Conservation (phyloP, 1,139 yeast genomes). For the Scheffersomyces cryptocercus region DNA sequence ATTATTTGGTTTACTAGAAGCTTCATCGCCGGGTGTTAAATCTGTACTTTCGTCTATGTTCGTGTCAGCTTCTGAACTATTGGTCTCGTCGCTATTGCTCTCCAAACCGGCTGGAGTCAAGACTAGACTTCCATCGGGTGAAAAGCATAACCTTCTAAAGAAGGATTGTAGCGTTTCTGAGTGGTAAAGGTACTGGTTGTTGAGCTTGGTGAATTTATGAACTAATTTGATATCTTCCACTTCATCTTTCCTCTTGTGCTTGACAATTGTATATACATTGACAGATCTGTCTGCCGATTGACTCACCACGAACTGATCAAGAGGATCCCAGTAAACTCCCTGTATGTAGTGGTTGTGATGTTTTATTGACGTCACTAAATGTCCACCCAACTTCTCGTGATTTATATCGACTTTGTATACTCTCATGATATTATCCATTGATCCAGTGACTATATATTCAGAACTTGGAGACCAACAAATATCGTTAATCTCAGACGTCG, state of each 20-base stretch:
- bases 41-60: constrained; percentile 3
- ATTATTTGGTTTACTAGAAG: not conserved
- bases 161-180: constrained; percentile 88
- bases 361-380: constrained; percentile 59
- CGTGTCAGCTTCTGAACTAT: not conserved
- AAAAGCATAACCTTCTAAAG: constrained; percentile 78
- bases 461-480: constrained; percentile 90
- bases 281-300: constrained; percentile 90
- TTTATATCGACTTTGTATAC: constrained; percentile 50
- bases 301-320: constrained; percentile 71
- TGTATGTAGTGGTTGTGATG: constrained; percentile 90
- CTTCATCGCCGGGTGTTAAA: too few species aligned
- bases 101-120: constrained; percentile 75
- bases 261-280: constrained; percentile 47
- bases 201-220: constrained; percentile 26
- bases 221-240: constrained; percentile 13
- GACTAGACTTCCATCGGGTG: constrained; percentile 85
- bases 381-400: constrained; percentile 41
- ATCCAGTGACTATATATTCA: constrained; percentile 74
- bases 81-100: constrained; percentile 25
- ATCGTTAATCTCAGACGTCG: constrained; percentile 82
- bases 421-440: constrained; percentile 84
- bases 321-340: constrained; percentile 96
- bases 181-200: constrained; percentile 58
- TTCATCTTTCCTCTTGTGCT: constrained; percentile 22